Conservation (phyloP, 2,329 filamentous ascomycete genomes). For the Chrysoporthe deuterocubensis region DNA sequence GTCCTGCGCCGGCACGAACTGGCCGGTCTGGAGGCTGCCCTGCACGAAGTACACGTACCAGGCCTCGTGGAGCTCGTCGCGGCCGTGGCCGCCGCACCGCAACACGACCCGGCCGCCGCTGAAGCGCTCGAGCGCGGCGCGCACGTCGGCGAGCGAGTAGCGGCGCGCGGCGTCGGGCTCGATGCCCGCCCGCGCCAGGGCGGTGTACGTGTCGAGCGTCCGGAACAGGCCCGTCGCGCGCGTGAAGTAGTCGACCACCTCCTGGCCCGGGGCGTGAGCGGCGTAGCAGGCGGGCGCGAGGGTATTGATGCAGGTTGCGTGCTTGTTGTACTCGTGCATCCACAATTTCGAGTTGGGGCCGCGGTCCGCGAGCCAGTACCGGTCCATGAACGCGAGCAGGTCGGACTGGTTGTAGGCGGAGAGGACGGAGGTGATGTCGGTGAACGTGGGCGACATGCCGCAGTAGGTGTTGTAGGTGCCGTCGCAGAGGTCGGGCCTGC, state of each 20-base stretch:
- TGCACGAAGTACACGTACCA: slow-evolving; percentile 59
- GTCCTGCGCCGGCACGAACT: slow-evolving; percentile 49
- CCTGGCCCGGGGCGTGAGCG: slow-evolving; percentile 41
- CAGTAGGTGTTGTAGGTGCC: slow-evolving; percentile 49
- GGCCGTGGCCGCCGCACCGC: slow-evolving; percentile 43
- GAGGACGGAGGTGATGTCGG: slow-evolving; percentile 48
- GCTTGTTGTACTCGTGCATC: slow-evolving; percentile 74
- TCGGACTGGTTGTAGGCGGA: slow-evolving; percentile 44
- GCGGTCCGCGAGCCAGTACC: slow-evolving; percentile 48
- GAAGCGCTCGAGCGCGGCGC: slow-evolving; percentile 46
- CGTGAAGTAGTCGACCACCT: slow-evolving; percentile 51
- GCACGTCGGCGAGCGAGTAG: slow-evolving; percentile 50
- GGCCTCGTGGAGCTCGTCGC: slow-evolving; percentile 51
- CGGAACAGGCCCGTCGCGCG: slow-evolving; percentile 48
- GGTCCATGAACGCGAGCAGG: slow-evolving; percentile 45
- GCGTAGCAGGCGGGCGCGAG: slow-evolving; percentile 66
- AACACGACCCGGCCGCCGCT: slow-evolving; percentile 52
- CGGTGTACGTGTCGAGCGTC: slow-evolving; percentile 48
- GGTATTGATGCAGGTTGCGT: slow-evolving; percentile 74
- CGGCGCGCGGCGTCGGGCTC: slow-evolving; percentile 40
- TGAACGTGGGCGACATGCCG: slow-evolving; percentile 46
- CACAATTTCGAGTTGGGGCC: slow-evolving; percentile 56
- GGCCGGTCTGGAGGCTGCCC: slow-evolving; percentile 54
- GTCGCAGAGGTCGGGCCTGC: slow-evolving; percentile 50
- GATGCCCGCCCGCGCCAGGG: slow-evolving; percentile 44